phyloP scores from a whole-genome alignment of 2,329 filamentous ascomycete genomes.

The Verticillium klebahnii region DNA sequence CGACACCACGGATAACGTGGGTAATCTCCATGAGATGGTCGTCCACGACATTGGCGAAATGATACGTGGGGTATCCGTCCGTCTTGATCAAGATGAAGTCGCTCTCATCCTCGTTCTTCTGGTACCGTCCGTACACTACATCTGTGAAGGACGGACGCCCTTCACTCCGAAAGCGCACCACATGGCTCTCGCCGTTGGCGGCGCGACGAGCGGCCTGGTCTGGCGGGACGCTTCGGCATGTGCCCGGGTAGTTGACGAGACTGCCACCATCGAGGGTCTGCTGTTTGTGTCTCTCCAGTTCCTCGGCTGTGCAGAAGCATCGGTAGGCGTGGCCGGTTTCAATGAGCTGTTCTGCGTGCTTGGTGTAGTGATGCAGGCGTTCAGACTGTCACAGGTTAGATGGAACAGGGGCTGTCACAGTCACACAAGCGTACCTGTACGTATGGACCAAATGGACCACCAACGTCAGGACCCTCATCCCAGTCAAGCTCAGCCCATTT shows the following conservation, averaged over 20 bases:
- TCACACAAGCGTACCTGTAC: conserved; percentile 54
- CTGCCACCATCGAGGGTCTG: conserved; percentile 49
- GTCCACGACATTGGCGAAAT: conserved; percentile 95
- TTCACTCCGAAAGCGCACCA: conserved; percentile 69
- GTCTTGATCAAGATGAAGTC: conserved; percentile 89
- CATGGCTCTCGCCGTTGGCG: conserved; percentile 63
- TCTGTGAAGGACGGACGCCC: conserved; percentile 65
- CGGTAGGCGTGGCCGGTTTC: conserved; percentile 74
- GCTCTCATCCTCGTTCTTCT: conserved; percentile 54
- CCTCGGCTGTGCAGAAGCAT: conserved; percentile 80
- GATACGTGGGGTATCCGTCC: conserved; percentile 91
- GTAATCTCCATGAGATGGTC: conserved; percentile 95
- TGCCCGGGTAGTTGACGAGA: conserved; percentile 51
- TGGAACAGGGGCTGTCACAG: background rate
- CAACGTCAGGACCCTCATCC: conserved; percentile 90
- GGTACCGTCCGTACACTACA: conserved; percentile 69
- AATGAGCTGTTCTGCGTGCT: conserved; percentile 67
- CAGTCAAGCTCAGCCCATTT: conserved; percentile 85
- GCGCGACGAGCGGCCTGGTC: conserved; percentile 70
- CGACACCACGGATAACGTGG: conserved; percentile 85
- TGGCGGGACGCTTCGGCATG: conserved; percentile 62
- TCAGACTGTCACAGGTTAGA: conserved; percentile 57
- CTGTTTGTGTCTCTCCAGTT: conserved; percentile 63
- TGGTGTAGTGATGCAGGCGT: conserved; percentile 65
- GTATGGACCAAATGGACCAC: conserved; percentile 81